Evolutionary conservation across 208 protist species (phyloP).

Genomic region (Wallacemonas sp.): DNA sequence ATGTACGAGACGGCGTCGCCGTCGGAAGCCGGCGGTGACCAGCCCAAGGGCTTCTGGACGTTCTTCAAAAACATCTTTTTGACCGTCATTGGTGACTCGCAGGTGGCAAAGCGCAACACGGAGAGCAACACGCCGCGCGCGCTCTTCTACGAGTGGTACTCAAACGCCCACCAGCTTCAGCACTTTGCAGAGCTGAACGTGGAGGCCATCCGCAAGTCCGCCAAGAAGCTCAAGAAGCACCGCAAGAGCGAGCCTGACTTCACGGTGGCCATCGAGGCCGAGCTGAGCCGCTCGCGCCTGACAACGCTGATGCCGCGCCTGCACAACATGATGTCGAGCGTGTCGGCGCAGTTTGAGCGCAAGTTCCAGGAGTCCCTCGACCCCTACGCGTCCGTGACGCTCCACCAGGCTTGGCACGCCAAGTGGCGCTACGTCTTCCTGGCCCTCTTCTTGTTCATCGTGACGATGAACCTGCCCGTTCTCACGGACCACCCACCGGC

Average conservation of each 20-base stretch:
- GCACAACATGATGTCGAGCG: conserved; percentile 61
- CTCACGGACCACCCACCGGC: conserved; percentile 65
- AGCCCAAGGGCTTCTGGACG: conserved; percentile 26
- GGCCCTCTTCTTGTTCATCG: conserved; percentile 62
- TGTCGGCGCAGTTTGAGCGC: conserved; percentile 80
- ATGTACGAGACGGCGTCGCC: conserved; percentile 35
- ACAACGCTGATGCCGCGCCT: conserved; percentile 74
- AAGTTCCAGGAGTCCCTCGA: conserved; percentile 86
- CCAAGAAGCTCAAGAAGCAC: conserved; percentile 90
- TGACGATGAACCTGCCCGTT: conserved; percentile 66
- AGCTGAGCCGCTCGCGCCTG: conserved; percentile 71
- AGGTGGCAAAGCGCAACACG: conserved; percentile 44
- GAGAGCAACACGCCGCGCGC: conserved; percentile 67
- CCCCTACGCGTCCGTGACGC: conserved; percentile 73
- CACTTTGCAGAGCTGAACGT: conserved; percentile 92
- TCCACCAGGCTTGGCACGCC: conserved; percentile 74
- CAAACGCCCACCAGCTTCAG: conserved; percentile 84
- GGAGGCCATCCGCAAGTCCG: conserved; percentile 83
- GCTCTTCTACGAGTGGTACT: conserved; percentile 88
- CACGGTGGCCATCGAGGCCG: conserved; percentile 69
- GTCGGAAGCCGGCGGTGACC: not conserved
- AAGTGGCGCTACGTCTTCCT: conserved; percentile 83
- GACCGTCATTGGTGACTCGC: conserved; percentile 80
- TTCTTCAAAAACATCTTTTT: conserved; percentile 72
- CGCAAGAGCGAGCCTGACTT: conserved; percentile 74